Conservation (phyloP, 2,329 filamentous ascomycete species). For the Aspergillus bombycis region DNA sequence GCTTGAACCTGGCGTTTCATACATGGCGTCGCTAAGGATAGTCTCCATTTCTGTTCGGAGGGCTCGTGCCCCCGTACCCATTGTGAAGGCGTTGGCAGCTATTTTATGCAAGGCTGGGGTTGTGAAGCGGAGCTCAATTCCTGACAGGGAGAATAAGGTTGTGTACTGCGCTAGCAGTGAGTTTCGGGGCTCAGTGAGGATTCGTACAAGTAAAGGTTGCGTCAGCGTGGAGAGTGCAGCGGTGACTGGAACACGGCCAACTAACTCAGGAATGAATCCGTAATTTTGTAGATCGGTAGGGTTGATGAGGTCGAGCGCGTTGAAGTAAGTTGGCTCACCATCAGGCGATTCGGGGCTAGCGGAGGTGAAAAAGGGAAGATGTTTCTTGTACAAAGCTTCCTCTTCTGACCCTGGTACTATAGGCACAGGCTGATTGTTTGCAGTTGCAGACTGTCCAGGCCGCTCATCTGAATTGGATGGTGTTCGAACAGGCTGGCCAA, state of each 20-base stretch:
- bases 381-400: conserved; percentile 61
- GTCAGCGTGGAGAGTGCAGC: conserved; percentile 80
- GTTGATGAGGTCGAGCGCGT: conserved; percentile 71
- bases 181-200: conserved; percentile 90
- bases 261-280: conserved; percentile 91
- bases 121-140: conserved; percentile 79
- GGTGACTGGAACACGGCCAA: conserved; percentile 90
- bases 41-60: conserved; percentile 81
- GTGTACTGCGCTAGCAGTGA: conserved; percentile 86
- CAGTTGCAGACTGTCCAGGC: conserved; percentile 25
- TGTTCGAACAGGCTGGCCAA: conserved; percentile 77
- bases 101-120: conserved; percentile 78
- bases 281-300: conserved; percentile 79
- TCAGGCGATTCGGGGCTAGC: conserved; percentile 50
- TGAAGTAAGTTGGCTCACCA: conserved; percentile 54
- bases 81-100: conserved; percentile 68
- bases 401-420: conserved; percentile 67
- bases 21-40: conserved; percentile 78
- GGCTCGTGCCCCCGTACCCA: conserved; percentile 78
- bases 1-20: conserved; percentile 68
- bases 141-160: conserved; percentile 80
- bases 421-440: conserved; percentile 48
- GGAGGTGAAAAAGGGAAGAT: conserved; percentile 62
- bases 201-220: conserved; percentile 71
- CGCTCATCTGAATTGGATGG: conserved; percentile 36